A percentile compares a stretch with the other conserved stretches of the same genome.
Conservation (phyloP, 2,329 filamentous ascomycete genomes). For the Pseudocercospora crystallina region DNA sequence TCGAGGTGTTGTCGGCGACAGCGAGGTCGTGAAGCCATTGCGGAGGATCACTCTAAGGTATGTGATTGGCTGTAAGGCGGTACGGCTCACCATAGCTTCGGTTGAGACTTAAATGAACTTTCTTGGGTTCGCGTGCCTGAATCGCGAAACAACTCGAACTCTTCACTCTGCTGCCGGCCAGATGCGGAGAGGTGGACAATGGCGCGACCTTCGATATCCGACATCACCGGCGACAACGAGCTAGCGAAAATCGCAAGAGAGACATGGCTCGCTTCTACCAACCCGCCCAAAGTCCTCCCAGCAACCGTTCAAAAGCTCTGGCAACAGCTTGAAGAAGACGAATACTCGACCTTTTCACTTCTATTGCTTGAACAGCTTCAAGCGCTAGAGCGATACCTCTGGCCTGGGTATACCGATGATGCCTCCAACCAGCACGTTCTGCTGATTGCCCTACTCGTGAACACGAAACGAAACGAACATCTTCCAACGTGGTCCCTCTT, state of each 20-base stretch:
- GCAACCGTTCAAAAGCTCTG: slow-evolving; percentile 87
- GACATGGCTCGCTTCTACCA: slow-evolving; percentile 74
- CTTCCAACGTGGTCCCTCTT: slow-evolving; percentile 88
- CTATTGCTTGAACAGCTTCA: slow-evolving; percentile 86
- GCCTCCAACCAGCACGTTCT: slow-evolving; percentile 90
- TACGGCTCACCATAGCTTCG: no score
- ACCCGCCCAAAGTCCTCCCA: slow-evolving; percentile 67
- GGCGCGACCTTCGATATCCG: slow-evolving; percentile 64
- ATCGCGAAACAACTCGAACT: no score
- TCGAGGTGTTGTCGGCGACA: no score
- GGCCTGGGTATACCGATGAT: slow-evolving; percentile 80
- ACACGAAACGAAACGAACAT: slow-evolving; percentile 83
- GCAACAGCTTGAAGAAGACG: slow-evolving; percentile 79
- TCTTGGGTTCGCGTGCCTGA: no score
- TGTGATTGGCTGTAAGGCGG: no score
- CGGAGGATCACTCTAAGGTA: no score
- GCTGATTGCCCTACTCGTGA: slow-evolving; percentile 79
- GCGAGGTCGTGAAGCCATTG: no score
- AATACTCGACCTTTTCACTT: slow-evolving; percentile 74
- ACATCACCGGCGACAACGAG: slow-evolving; percentile 66
- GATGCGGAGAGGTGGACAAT: slow-evolving; percentile 13
- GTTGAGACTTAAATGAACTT: no score
- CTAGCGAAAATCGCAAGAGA: slow-evolving; percentile 72
- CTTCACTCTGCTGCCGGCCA: not conserved
- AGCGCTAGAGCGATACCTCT: slow-evolving; percentile 88